Base-by-base conservation (phyloP, 768 basidiomycete species). In the Kwoniella pini region DNA sequence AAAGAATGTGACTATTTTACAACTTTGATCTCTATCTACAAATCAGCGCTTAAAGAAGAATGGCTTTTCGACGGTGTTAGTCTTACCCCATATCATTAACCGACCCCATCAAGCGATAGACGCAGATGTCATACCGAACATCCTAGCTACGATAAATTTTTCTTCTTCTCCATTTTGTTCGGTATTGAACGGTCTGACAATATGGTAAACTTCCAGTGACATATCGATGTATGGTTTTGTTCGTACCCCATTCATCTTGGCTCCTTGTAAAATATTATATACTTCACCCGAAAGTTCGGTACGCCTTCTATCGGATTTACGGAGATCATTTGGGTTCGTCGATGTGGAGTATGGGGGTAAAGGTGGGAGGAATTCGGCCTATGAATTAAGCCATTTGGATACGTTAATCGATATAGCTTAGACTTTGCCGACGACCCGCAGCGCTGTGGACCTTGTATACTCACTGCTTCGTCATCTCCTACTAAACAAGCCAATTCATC, bases 291-390 rank as follows among this genome's bases (percentile, higher is more conserved):
- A 39, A 3, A 57, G 17, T 27, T 60, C 48, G 7, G 27, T 52
- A 5, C 68, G 24, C 36, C 60, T 57, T 17, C 19, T 36, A 2
- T 26, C 28, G 4, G 56, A 50, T 31, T 63, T 67, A 4, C 38
- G 45, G 11, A 49, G n/a, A 26, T 69, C 66, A 24, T 71, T 74
- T 1, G 68, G 62, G 36, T 62, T 60, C 13, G 58, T 52, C 13
- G 52, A 50, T 5, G 53, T 27, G 11, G 26, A 24, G 24, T 64
- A 33, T 4, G 69, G 67, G 26, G 72, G 70, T 0, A 71, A 50
- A 5, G 68, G 33, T 3, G 72, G 72, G 4, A 74, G 45, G 60
- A 74, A 68, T n/a, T 36, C 43, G 22, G 51, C 46, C 67, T 68
- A 27, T 6, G 11, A 28, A 13, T 31, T 22, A 33, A 12, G 12